phyloP scores from a whole-genome alignment of 192 early-diverging fungal genomes.

The Martensiomyces pterosporus region DNA sequence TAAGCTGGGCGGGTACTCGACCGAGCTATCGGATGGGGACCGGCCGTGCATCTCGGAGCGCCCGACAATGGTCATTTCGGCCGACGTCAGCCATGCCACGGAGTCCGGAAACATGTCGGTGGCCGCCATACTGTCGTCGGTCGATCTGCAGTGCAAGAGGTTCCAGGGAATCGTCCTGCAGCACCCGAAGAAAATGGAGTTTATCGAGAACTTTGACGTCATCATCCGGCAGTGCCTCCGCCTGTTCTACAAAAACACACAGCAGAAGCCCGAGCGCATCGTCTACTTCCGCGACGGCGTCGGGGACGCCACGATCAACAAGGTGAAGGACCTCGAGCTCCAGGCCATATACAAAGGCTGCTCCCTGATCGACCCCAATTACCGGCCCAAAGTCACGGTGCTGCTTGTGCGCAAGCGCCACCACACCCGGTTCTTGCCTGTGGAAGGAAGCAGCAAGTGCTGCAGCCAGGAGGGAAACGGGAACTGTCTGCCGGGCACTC shows the following conservation, averaged over 20 bases:
- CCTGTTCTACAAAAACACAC: constrained; percentile 30
- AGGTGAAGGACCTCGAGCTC: constrained; percentile 24
- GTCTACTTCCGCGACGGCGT: constrained; percentile 60
- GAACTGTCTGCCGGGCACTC: constrained; percentile 29
- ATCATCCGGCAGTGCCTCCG: constrained; percentile 44
- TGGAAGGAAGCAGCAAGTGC: not conserved
- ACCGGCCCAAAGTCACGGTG: constrained; percentile 16
- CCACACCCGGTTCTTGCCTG: constrained; percentile 12
- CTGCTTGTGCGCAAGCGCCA: constrained; percentile 34
- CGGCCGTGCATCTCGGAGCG: constrained; percentile 6
- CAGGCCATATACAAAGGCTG: constrained; percentile 16
- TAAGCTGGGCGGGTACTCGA: constrained; percentile 60
- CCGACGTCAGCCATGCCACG: constrained; percentile 56
- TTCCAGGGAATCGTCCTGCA: constrained; percentile 32
- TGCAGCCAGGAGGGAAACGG: not conserved
- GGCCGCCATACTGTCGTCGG: constrained; percentile 41
- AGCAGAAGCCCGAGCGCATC: constrained; percentile 49
- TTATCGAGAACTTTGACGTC: constrained; percentile 31
- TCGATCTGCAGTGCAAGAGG: constrained; percentile 19
- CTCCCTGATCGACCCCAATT: constrained; percentile 11
- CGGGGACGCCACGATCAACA: constrained; percentile 23
- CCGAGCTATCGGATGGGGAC: constrained; percentile 13
- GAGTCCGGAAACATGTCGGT: constrained; percentile 43
- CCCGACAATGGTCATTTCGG: constrained; percentile 56
- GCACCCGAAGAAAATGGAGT: constrained; percentile 33